phyloP scores from a whole-genome alignment of 768 basidiomycete genomes.

The Cyathus striatus region DNA sequence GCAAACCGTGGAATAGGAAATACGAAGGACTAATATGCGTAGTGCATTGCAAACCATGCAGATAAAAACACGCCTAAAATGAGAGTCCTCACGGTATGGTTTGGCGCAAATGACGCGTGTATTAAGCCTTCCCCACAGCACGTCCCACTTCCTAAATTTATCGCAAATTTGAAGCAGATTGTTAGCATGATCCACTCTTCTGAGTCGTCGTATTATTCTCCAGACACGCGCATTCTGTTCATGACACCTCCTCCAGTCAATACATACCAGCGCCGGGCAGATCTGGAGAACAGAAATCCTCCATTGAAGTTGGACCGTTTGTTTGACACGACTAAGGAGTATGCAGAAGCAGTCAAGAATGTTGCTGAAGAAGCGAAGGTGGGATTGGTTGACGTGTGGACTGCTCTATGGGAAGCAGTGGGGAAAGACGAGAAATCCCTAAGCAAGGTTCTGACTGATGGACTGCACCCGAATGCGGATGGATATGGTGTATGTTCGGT shows the following conservation, averaged over 20 bases:
- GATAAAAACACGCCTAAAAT: slow-evolving; percentile 51
- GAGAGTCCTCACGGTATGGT: slow-evolving; percentile 81
- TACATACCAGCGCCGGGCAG: slow-evolving; percentile 47
- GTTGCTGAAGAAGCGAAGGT: slow-evolving; percentile 53
- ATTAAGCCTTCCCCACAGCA: slow-evolving; percentile 64
- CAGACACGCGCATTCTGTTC: slow-evolving; percentile 69
- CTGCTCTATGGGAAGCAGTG: slow-evolving; percentile 66
- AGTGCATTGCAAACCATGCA: slow-evolving; percentile 56
- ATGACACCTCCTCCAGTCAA: slow-evolving; percentile 86
- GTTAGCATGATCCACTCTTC: slow-evolving; percentile 59
- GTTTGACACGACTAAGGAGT: slow-evolving; percentile 57
- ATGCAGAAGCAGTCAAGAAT: slow-evolving; percentile 66
- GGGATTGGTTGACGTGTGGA: slow-evolving; percentile 73
- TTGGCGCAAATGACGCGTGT: slow-evolving; percentile 85
- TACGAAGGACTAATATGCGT: no score
- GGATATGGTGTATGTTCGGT: slow-evolving; percentile 62
- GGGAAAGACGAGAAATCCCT: slow-evolving; percentile 53
- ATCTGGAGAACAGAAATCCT: slow-evolving; percentile 44
- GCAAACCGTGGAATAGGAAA: no score
- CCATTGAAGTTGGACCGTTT: slow-evolving; percentile 51
- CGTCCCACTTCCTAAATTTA: slow-evolving; percentile 65
- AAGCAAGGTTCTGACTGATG: slow-evolving; percentile 58
- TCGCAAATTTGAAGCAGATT: slow-evolving; percentile 57
- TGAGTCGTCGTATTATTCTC: slow-evolving; percentile 60
- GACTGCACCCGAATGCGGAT: slow-evolving; percentile 70